Base-by-base conservation (phyloP, 2,329 filamentous ascomycete species). In the Parastagonospora avenae region DNA sequence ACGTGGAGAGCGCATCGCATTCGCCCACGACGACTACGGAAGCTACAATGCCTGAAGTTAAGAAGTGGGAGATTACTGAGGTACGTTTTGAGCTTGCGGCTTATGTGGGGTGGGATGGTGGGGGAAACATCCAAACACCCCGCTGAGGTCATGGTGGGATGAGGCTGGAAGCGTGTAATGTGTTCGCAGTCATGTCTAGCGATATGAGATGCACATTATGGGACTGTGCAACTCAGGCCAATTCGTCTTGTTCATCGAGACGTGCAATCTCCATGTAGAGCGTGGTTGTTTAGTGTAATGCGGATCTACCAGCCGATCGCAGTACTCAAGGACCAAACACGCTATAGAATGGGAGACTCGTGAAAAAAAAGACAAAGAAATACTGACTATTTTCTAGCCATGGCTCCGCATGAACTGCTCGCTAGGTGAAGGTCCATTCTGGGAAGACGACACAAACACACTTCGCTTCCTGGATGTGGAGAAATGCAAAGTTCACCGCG, bases 401-500 rank as follows among this genome's bases (percentile, higher is more conserved):
- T 83, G 78, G 66, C 79, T 92, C 55, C 77, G 86, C 60, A 75
- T 84, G 48, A 80, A 84, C 59, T 91, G 88, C 75, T 78, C 76
- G 11, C 81, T 92, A 28, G 88, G 87, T 57, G 90, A 93, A 74
- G 90, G 83, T 0, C 89, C 89, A 1, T 91, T 85, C 76, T 91
- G 86, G 76, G 88, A 92, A 71, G 77, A 81, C 51, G 76, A 76
- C 16, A 85, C 82, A 43, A 82, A 89, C 71, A 81, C 79, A 40
- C 77, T 93, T 51, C 88, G 90, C 57, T 92, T 91, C 71, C 85
- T 92, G 55, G 92, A 97, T 74, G 92, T 96, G 74, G 88, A 87
- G 72, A 85, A 88, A 69, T 83, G 89, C 69, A 85, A 86, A 54
- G 69, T 96, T 39, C 88, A 94, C 76, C 81, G 82, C 41, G 81